Evolutionary conservation across 2,329 filamentous ascomycete genomes (phyloP).

Genomic region (Alternaria arbusti): DNA sequence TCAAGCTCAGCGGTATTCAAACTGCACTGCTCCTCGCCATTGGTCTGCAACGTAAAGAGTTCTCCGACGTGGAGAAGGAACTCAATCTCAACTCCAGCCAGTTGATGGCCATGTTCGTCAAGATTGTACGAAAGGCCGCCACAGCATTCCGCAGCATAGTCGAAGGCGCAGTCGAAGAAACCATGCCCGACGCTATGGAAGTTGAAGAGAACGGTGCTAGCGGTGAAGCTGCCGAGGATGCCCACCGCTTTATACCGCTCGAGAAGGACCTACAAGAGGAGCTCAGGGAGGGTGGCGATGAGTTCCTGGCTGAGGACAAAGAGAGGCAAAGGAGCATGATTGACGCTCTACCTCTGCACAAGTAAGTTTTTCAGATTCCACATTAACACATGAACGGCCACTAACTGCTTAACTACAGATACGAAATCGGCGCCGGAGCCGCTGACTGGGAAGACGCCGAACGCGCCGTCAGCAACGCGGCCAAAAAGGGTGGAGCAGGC

Average conservation of each 20-base stretch:
- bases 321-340: conserved; percentile 88
- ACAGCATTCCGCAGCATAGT: conserved; percentile 77
- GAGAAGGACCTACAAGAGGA: conserved; percentile 77
- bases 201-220: conserved; percentile 57
- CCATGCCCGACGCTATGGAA: conserved; percentile 55
- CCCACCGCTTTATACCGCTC: conserved; percentile 72
- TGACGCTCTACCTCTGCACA: conserved; percentile 85
- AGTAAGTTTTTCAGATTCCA: conserved; percentile 60
- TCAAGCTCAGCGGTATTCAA: conserved; percentile 83
- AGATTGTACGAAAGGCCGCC: conserved; percentile 88
- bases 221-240: conserved; percentile 61
- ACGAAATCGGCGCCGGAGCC: conserved; percentile 56
- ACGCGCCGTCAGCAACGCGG: conserved; percentile 68
- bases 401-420: conserved; percentile 36
- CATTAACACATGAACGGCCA: neutral
- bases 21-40: conserved; percentile 81
- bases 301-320: conserved; percentile 69
- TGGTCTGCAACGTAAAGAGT: conserved; percentile 88
- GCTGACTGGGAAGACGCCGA: conserved; percentile 69
- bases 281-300: conserved; percentile 80
- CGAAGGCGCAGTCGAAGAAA: conserved; percentile 66
- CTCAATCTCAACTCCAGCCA: conserved; percentile 76
- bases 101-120: conserved; percentile 95
- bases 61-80: conserved; percentile 82
- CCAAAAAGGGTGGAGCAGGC: conserved; percentile 57